phyloP scores from a whole-genome alignment of 2,329 filamentous ascomycete genomes.

The Cladosporium colombiae region DNA sequence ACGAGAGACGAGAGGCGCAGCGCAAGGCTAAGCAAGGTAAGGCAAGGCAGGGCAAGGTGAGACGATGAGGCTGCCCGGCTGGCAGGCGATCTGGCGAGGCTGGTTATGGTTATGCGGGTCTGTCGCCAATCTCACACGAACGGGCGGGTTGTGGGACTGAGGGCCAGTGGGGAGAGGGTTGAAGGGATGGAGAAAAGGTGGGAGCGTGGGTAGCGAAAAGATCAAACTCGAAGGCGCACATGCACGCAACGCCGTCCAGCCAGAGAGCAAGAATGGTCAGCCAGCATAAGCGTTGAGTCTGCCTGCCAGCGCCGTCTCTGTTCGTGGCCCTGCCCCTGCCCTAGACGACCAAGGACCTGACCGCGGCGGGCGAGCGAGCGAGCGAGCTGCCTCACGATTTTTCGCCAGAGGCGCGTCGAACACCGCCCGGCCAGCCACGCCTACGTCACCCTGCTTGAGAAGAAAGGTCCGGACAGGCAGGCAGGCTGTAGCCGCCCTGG shows the following conservation, averaged over 20 bases:
- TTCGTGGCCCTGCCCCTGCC: conserved; percentile 7
- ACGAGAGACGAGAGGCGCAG: conserved; percentile 17
- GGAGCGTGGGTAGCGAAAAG: conserved; percentile 20
- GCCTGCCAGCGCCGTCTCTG: conserved; percentile 16
- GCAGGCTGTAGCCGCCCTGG: conserved; percentile 10
- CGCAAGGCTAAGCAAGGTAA: conserved; percentile 17
- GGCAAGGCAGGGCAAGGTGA: neutral
- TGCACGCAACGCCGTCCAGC: conserved; percentile 6
- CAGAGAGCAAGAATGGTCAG: conserved; percentile 14
- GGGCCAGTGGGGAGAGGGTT: conserved; percentile 14
- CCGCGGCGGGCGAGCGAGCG: conserved; percentile 15
- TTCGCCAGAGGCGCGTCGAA: conserved; percentile 18
- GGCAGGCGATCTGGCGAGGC: conserved; percentile 12
- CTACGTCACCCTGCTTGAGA: conserved; percentile 23
- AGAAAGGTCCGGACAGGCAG: neutral
- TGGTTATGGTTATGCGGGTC: conserved; percentile 10
- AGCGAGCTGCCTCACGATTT: conserved; percentile 11
- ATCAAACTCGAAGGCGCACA: conserved; percentile 15
- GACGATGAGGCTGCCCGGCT: neutral
- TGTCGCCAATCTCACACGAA: conserved; percentile 18
- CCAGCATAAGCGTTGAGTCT: conserved; percentile 21
- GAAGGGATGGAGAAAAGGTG: conserved; percentile 21
- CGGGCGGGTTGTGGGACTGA: conserved; percentile 18
- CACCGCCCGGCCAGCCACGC: conserved; percentile 13
- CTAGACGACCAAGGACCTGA: neutral